phyloP scores from a whole-genome alignment of 345 rosid species.

The Excoecaria cochinchinensis region DNA sequence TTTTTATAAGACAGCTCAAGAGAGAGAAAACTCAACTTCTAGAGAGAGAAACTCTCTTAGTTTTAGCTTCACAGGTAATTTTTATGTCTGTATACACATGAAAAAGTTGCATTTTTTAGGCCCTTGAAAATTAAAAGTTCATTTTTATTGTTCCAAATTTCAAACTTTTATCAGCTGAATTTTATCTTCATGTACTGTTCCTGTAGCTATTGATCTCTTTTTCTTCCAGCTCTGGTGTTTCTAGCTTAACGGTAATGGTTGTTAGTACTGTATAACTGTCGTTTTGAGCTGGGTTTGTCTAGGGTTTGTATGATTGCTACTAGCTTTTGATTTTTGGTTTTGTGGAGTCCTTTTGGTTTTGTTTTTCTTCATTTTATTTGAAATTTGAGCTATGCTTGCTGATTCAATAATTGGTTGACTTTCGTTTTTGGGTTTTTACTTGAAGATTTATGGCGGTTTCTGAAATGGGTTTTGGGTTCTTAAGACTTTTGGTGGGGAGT shows the following conservation, averaged over 20 bases:
- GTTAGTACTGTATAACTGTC: neutral
- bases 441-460: conserved; percentile 20
- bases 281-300: neutral
- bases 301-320: neutral
- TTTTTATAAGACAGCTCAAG: conserved; percentile 4
- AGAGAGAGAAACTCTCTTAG: conserved; percentile 15
- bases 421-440: conserved; percentile 18
- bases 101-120: neutral
- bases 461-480: conserved; percentile 12
- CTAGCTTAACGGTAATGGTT: conserved; percentile 12
- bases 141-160: neutral
- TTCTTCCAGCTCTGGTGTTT: neutral
- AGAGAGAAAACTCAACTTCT: conserved; percentile 11
- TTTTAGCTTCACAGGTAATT: conserved; percentile 23
- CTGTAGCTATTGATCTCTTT: conserved; percentile 17
- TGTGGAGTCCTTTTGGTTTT: neutral
- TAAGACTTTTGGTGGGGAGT: neutral
- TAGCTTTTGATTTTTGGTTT: neutral
- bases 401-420: conserved; percentile 37
- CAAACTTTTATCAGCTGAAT: neutral
- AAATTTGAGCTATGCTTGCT: conserved; percentile 2
- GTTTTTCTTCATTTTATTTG: neutral
- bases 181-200: conserved; percentile 5
- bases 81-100: neutral
- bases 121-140: neutral